These are phyloP conservation scores for Russula virescens DNA, from an alignment of 768 basidiomycete species.

Conservation along the genomic window DNA sequence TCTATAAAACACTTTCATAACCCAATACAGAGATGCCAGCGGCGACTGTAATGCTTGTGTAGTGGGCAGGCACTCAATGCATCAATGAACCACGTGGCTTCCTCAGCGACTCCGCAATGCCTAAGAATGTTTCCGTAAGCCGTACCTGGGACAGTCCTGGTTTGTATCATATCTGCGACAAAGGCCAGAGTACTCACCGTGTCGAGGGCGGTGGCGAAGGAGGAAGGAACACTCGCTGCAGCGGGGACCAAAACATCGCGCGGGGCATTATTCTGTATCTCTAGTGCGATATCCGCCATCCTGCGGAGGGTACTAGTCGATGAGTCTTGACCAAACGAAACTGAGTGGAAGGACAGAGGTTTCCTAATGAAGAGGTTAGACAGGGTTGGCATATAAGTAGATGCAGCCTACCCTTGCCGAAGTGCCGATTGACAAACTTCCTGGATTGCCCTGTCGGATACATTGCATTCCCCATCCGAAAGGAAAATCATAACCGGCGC, in stretches of 20 bases:
- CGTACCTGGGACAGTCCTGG: conserved; percentile 35
- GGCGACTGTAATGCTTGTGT: neutral
- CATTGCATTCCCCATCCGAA: conserved; percentile 47
- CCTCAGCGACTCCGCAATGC: conserved; percentile 51
- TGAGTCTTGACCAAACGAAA: conserved; percentile 45
- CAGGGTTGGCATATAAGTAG: neutral
- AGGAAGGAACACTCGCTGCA: conserved; percentile 18
- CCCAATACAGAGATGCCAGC: neutral
- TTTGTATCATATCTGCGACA: too few relatives aligned
- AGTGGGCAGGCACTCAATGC: conserved; percentile 8
- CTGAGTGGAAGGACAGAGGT: conserved; percentile 51
- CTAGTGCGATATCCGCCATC: conserved; percentile 51
- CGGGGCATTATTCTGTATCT: conserved; percentile 42
- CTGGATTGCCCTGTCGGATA: conserved; percentile 36
- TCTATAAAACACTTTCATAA: too few relatives aligned
- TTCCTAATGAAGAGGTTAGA: conserved; percentile 34
- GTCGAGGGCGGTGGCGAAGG: conserved; percentile 40
- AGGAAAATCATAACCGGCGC: conserved; percentile 51
- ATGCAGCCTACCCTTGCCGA: conserved; percentile 37
- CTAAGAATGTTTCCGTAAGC: conserved; percentile 52
- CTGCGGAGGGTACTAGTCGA: conserved; percentile 32
- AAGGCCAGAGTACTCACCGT: neutral
- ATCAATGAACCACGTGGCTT: conserved; percentile 50
- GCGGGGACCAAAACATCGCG: conserved; percentile 28
- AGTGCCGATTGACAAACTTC: conserved; percentile 40